phyloP scores from a whole-genome alignment of 2,329 filamentous ascomycete genomes.

The Ophiostoma pallidulum region DNA sequence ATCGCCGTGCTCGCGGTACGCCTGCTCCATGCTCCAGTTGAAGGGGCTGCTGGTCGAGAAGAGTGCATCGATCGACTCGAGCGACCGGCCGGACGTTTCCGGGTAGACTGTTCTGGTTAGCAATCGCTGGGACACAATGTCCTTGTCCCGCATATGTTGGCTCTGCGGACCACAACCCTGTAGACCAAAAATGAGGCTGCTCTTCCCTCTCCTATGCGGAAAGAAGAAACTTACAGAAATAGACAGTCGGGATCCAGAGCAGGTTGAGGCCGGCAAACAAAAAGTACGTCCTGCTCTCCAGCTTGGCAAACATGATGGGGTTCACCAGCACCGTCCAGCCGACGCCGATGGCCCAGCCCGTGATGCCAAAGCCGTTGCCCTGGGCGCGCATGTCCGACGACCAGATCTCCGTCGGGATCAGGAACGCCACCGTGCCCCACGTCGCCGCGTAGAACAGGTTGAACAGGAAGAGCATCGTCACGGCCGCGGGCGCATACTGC shows the following conservation, averaged over 20 bases:
- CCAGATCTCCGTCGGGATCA: constrained; percentile 47
- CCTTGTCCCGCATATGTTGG: no score
- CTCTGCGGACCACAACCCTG: no score
- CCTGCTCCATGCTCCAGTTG: constrained; percentile 15
- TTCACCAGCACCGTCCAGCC: constrained; percentile 45
- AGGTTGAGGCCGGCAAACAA: constrained; percentile 43
- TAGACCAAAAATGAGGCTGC: no score
- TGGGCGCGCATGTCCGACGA: constrained; percentile 47
- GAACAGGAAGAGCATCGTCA: constrained; percentile 40
- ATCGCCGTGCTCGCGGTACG: constrained; percentile 13
- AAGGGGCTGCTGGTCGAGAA: constrained; percentile 39
- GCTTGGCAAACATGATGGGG: constrained; percentile 40
- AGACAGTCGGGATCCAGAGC: constrained; percentile 40
- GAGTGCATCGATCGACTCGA: constrained; percentile 41
- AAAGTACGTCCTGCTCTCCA: constrained; percentile 40
- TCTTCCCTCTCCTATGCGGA: no score
- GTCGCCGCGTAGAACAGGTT: constrained; percentile 43
- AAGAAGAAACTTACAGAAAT: constrained; percentile 23
- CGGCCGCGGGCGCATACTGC: constrained; percentile 34
- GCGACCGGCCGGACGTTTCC: constrained; percentile 34
- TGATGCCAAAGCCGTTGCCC: constrained; percentile 49
- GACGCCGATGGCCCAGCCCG: constrained; percentile 49
- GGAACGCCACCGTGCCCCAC: constrained; percentile 39
- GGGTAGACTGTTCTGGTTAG: constrained; percentile 26
- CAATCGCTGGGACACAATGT: no score